Evolutionary conservation across 768 basidiomycete species (phyloP).

Genomic region (Lactifluus piperatus): DNA sequence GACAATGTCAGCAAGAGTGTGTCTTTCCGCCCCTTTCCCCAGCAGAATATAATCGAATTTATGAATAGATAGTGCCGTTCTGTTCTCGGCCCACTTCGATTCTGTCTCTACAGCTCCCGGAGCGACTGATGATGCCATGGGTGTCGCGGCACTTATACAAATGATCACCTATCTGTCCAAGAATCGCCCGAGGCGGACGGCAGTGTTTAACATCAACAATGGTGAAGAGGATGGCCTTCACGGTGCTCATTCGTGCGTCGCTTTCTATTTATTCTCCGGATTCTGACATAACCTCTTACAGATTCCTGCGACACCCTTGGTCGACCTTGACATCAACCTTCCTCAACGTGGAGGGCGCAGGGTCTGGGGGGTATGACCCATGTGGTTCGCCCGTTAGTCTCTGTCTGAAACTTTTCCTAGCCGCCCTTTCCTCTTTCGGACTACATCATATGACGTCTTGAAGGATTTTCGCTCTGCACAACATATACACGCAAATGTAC

Average conservation of each 20-base stretch:
- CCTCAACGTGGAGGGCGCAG: conserved; percentile 78
- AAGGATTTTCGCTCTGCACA: conserved; percentile 45
- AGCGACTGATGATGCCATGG: conserved; percentile 74
- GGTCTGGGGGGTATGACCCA: conserved; percentile 55
- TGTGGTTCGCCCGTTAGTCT: background rate
- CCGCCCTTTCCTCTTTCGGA: conserved; percentile 69
- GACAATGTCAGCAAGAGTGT: conserved; percentile 27
- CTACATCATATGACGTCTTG: conserved; percentile 50
- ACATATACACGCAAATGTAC: conserved; percentile 65
- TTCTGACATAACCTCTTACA: conserved; percentile 22
- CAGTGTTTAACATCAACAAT: conserved; percentile 80
- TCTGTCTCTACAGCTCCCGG: conserved; percentile 71
- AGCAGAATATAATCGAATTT: background rate
- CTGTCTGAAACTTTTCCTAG: conserved; percentile 27
- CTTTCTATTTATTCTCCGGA: background rate
- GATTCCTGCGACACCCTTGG: conserved; percentile 72
- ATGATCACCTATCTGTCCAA: conserved; percentile 40
- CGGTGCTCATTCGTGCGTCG: conserved; percentile 55
- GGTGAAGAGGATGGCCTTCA: conserved; percentile 74
- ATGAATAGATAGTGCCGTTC: conserved; percentile 34
- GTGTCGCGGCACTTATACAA: conserved; percentile 54
- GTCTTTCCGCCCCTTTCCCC: background rate
- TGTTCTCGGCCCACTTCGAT: conserved; percentile 79
- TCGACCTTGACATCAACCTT: conserved; percentile 55
- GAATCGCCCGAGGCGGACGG: conserved; percentile 47